Conservation (phyloP, 1,139 yeast genomes). For the Blastobotrys ciferrii region DNA sequence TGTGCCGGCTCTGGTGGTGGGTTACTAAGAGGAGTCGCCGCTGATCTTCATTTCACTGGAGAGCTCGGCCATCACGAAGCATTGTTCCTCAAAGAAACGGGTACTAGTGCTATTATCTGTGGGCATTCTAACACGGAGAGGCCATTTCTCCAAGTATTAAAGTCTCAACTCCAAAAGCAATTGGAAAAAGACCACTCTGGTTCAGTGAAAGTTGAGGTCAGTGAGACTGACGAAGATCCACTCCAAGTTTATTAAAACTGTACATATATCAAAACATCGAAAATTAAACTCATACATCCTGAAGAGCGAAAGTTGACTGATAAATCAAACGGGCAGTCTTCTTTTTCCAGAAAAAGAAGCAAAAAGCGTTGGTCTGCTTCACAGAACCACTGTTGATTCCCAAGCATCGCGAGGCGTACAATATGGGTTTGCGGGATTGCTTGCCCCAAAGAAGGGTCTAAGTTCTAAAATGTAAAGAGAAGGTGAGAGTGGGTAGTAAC, state of each 20-base stretch:
- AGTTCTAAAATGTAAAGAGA: too few relatives aligned
- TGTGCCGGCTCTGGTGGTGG: constrained; percentile 96
- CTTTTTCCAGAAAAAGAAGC: too few relatives aligned
- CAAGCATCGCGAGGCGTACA: too few relatives aligned
- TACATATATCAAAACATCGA: too few relatives aligned
- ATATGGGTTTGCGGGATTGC: too few relatives aligned
- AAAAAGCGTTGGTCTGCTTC: too few relatives aligned
- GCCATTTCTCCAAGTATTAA: constrained; percentile 62
- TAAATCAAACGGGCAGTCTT: too few relatives aligned
- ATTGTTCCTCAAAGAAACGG: constrained; percentile 66
- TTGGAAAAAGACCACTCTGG: constrained; percentile 34
- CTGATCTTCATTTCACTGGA: constrained; percentile 85
- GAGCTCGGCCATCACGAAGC: constrained; percentile 94
- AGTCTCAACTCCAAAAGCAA: constrained; percentile 48
- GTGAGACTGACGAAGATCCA: constrained; percentile 59
- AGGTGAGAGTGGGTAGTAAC: too few relatives aligned
- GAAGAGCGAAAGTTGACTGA: too few relatives aligned
- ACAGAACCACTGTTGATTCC: too few relatives aligned
- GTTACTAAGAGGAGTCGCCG: constrained; percentile 59
- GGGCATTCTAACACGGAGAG: constrained; percentile 94
- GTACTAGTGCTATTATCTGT: constrained; percentile 69
- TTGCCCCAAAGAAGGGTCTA: too few relatives aligned
- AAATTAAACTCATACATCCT: too few relatives aligned
- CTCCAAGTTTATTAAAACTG: constrained; percentile 34
- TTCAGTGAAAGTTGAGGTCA: constrained; percentile 46